phyloP scores from a whole-genome alignment of 2,329 filamentous ascomycete genomes.

The Pestalotiopsis sp. region DNA sequence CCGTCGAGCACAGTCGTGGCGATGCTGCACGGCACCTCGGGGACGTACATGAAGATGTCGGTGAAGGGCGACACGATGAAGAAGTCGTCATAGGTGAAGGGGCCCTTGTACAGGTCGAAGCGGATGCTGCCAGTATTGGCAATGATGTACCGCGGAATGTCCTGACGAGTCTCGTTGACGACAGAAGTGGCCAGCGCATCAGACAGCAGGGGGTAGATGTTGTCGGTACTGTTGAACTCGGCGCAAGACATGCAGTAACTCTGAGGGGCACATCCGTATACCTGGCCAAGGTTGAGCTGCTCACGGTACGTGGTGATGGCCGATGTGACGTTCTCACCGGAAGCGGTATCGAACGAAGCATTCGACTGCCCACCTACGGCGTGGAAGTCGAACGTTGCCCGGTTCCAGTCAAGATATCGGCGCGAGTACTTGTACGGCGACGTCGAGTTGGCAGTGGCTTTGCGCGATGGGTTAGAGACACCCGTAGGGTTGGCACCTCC shows the following conservation, averaged over 20 bases:
- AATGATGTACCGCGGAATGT: conserved; percentile 57
- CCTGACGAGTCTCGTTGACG: conserved; percentile 51
- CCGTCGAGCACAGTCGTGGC: conserved; percentile 40
- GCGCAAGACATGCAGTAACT: conserved; percentile 62
- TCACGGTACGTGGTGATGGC: conserved; percentile 54
- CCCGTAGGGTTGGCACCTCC: conserved; percentile 25
- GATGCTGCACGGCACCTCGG: conserved; percentile 51
- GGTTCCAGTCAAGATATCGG: conserved; percentile 71
- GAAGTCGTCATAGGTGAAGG: conserved; percentile 57
- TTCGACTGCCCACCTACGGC: conserved; percentile 48
- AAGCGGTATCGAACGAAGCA: conserved; percentile 49
- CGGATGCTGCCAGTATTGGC: conserved; percentile 64
- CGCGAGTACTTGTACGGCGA: conserved; percentile 53
- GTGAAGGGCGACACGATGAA: conserved; percentile 61
- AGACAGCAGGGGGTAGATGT: conserved; percentile 57
- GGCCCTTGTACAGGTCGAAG: conserved; percentile 65
- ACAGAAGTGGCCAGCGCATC: conserved; percentile 54
- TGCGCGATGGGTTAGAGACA: conserved; percentile 29
- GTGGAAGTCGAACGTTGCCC: conserved; percentile 67
- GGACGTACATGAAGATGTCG: conserved; percentile 55
- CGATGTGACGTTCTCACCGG: conserved; percentile 47
- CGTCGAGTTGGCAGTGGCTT: conserved; percentile 38
- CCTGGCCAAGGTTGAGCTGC: conserved; percentile 55
- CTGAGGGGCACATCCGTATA: conserved; percentile 63
- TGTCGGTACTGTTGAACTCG: conserved; percentile 53